Base-by-base conservation (phyloP, 1,284 basidiomycete species). In the Apiotrichum domesticum region DNA sequence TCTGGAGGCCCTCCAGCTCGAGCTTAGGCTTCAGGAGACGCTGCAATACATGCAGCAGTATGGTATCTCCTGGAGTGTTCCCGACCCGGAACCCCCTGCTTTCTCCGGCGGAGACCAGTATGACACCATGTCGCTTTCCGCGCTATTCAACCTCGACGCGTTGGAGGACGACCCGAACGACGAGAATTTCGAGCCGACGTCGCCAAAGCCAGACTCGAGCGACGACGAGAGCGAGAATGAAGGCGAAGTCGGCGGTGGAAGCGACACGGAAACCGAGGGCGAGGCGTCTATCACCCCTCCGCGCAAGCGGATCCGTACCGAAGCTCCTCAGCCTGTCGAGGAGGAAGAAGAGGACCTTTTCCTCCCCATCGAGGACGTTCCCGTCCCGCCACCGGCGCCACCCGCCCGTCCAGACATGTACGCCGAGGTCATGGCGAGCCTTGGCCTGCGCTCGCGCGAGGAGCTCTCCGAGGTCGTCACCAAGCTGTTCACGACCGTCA, bases 321-420 rank as follows among this genome's bases (percentile, higher is more conserved):
- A 47, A 1, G 34, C 48, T 21, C n/a, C 32, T 5, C 29, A 47
- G 8, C 33, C 13, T 8, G 54, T 40, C 7, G 90, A 94, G 81
- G 54, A 55, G 10, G 66, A 67, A 35, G 67, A 68, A 39, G 69
- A 71, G 46, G 67, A 71, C 58, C 57, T 71, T 14, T 71, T 71
- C 64, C 46, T 66, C 10, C 69, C 69, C 4, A 71, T 71, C 51
- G 65, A 65, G 42, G 69, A 71, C 63, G 69, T 71, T 41, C 67
- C 67, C 6, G 50, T 69, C 13, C 47, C 47, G 8, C 47, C 47
- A 21, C 47, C 47, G 3, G 15, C 4, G 34, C 14, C n/a, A 3
- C 2, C 32, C 46, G 46, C 33, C 35, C 68, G 67, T 11, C 43
- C 52, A 15, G 45, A 55, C 40, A 53, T 63, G 50, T 63, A 63